Evolutionary conservation across 495 filamentous ascomycete species (phyloP).

Genomic region (Margaritispora aquatica): DNA sequence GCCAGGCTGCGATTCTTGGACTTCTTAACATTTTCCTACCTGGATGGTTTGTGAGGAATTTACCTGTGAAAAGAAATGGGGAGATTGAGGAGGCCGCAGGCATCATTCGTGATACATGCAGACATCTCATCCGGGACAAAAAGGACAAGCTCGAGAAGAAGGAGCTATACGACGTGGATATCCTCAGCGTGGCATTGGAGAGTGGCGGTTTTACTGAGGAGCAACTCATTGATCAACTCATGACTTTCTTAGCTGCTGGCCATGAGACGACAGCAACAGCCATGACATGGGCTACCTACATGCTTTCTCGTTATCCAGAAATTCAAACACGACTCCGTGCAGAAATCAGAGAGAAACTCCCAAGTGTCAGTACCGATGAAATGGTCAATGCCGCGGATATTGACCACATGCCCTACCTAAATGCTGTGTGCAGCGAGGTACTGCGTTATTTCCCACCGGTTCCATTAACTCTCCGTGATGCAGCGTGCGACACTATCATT

Average conservation of each 20-base stretch:
- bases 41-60: slow-evolving; percentile 35
- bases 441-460: slow-evolving; percentile 33
- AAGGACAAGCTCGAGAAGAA: slow-evolving; percentile 50
- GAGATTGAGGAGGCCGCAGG: slow-evolving; percentile 46
- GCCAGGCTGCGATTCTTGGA: slow-evolving; percentile 35
- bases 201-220: slow-evolving; percentile 73
- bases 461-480: slow-evolving; percentile 50
- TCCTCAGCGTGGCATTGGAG: slow-evolving; percentile 75
- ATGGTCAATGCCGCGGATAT: slow-evolving; percentile 45
- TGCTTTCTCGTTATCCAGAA: slow-evolving; percentile 40
- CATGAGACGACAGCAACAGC: slow-evolving; percentile 65
- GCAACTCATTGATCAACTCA: slow-evolving; percentile 81
- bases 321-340: slow-evolving; percentile 43
- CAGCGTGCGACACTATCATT: slow-evolving; percentile 54
- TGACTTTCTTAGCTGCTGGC: slow-evolving; percentile 91
- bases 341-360: slow-evolving; percentile 55
- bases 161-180: slow-evolving; percentile 57
- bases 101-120: slow-evolving; percentile 56
- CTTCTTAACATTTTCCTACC: slow-evolving; percentile 43
- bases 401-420: slow-evolving; percentile 50
- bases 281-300: slow-evolving; percentile 51
- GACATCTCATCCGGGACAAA: slow-evolving; percentile 62
- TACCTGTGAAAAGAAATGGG: slow-evolving; percentile 65
- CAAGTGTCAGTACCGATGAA: slow-evolving; percentile 39
- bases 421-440: slow-evolving; percentile 38